Conservation (phyloP, 108 stramenopile genomes). For the Discostella pseudostelligera region DNA sequence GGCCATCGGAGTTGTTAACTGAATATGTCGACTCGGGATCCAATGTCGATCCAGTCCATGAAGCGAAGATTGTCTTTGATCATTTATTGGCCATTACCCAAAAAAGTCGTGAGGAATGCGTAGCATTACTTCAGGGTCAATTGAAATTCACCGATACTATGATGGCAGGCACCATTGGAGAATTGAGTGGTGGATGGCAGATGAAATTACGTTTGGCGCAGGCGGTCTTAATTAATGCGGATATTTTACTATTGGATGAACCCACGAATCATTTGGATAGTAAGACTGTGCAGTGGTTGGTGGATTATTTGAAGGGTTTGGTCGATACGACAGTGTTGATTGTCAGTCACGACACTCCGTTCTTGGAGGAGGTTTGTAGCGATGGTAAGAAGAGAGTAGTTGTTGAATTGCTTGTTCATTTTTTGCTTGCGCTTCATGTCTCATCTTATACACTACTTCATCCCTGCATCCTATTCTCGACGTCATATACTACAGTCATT, state of each 20-base stretch:
- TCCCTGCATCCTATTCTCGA: neutral
- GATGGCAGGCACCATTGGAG: conserved; percentile 88
- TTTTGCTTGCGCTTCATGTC: neutral
- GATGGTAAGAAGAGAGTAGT: conserved; percentile 44
- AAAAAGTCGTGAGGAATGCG: conserved; percentile 68
- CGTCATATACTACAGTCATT: conserved; percentile 54
- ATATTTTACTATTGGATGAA: conserved; percentile 94
- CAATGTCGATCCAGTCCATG: conserved; percentile 91
- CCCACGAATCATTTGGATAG: conserved; percentile 88
- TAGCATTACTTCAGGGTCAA: conserved; percentile 59
- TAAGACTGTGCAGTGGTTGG: conserved; percentile 87
- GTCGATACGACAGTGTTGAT: conserved; percentile 84
- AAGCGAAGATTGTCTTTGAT: conserved; percentile 67
- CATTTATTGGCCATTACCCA: conserved; percentile 54
- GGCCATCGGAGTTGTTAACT: conserved; percentile 87
- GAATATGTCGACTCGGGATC: conserved; percentile 93
- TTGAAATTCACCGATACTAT: conserved; percentile 87
- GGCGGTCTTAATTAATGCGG: conserved; percentile 83
- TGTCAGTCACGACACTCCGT: conserved; percentile 94
- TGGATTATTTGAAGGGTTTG: conserved; percentile 70
- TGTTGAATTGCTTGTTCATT: neutral
- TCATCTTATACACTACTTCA: neutral
- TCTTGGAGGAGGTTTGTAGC: conserved; percentile 90
- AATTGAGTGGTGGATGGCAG: conserved; percentile 96
- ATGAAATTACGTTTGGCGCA: conserved; percentile 89